A percentile compares a stretch with the other conserved stretches of the same genome.
Evolutionary conservation across 2,329 filamentous ascomycete species (phyloP).

Genomic region (Kalaharituber pfeilii): DNA sequence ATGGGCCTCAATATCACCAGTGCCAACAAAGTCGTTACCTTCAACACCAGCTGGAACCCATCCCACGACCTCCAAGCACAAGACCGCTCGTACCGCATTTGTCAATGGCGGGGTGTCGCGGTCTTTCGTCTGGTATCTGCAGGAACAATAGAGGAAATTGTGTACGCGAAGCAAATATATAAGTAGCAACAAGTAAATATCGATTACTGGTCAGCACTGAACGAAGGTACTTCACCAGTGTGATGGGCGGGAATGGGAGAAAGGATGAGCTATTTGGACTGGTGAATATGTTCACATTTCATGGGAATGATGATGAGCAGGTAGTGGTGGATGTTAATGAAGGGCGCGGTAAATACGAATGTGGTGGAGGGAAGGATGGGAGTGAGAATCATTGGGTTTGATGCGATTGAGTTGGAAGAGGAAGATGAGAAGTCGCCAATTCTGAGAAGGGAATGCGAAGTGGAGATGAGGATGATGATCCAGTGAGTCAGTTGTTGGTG

Average conservation of each 20-base stretch:
- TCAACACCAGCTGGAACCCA: slow-evolving; percentile 97
- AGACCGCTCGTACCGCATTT: slow-evolving; percentile 89
- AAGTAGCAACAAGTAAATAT: slow-evolving; percentile 99
- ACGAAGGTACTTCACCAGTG: slow-evolving; percentile 84
- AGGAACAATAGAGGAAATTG: slow-evolving; percentile 90
- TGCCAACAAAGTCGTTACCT: slow-evolving; percentile 92
- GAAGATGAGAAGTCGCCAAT: slow-evolving; percentile 37
- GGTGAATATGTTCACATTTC: slow-evolving; percentile 68
- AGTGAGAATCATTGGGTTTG: slow-evolving; percentile 58
- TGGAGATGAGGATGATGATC: slow-evolving; percentile 42
- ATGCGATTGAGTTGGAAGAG: slow-evolving; percentile 43
- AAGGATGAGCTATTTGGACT: slow-evolving; percentile 93
- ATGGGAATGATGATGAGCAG: slow-evolving; percentile 43
- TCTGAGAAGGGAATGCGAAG: slow-evolving; percentile 30
- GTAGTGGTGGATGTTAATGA: slow-evolving; percentile 55
- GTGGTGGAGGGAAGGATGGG: slow-evolving; percentile 82
- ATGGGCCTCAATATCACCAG: slow-evolving; percentile 93
- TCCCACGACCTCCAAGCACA: slow-evolving; percentile 89
- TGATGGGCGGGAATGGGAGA: slow-evolving; percentile 63
- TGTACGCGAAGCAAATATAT: slow-evolving; percentile 94
- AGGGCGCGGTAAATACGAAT: slow-evolving; percentile 93
- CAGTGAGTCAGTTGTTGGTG: slow-evolving; percentile 54
- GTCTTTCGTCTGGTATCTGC: slow-evolving; percentile 82
- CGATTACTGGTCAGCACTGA: slow-evolving; percentile 87
- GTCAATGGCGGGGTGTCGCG: slow-evolving; percentile 81